Evolutionary conservation across 2,329 filamentous ascomycete species (phyloP).

Genomic region (Diaporthe ilicicola): DNA sequence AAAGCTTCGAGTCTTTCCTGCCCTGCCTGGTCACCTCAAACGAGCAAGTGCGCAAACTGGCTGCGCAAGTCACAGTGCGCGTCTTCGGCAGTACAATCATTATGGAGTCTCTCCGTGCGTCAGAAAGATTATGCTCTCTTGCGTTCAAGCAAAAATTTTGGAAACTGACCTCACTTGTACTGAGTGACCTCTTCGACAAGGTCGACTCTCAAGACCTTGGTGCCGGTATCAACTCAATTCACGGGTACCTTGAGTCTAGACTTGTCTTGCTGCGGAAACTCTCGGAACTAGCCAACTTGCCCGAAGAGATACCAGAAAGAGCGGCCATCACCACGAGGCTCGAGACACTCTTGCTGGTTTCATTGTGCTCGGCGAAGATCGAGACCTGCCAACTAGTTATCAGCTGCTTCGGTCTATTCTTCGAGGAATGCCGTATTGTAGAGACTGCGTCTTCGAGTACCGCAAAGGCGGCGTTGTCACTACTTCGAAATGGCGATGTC

Average conservation of each 20-base stretch:
- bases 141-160: constrained; percentile 57
- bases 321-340: constrained; percentile 61
- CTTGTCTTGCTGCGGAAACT: constrained; percentile 56
- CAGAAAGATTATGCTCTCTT: constrained; percentile 47
- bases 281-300: constrained; percentile 62
- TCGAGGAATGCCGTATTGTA: constrained; percentile 68
- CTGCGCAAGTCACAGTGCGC: constrained; percentile 55
- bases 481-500: constrained; percentile 68
- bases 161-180: constrained; percentile 59
- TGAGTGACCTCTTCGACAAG: constrained; percentile 60
- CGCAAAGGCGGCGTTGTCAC: constrained; percentile 56
- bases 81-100: constrained; percentile 53
- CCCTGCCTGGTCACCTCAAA: constrained; percentile 63
- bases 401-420: constrained; percentile 66
- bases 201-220: constrained; percentile 53
- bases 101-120: constrained; percentile 46
- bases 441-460: constrained; percentile 57
- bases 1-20: constrained; percentile 61
- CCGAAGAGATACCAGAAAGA: constrained; percentile 64
- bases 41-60: constrained; percentile 56
- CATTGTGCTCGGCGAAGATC: constrained; percentile 71
- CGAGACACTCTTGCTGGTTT: constrained; percentile 70
- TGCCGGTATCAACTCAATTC: constrained; percentile 56
- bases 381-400: constrained; percentile 72
- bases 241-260: constrained; percentile 65